Base-by-base conservation (phyloP, 1,139 yeast genomes). In the Candida pseudocylindracea region DNA sequence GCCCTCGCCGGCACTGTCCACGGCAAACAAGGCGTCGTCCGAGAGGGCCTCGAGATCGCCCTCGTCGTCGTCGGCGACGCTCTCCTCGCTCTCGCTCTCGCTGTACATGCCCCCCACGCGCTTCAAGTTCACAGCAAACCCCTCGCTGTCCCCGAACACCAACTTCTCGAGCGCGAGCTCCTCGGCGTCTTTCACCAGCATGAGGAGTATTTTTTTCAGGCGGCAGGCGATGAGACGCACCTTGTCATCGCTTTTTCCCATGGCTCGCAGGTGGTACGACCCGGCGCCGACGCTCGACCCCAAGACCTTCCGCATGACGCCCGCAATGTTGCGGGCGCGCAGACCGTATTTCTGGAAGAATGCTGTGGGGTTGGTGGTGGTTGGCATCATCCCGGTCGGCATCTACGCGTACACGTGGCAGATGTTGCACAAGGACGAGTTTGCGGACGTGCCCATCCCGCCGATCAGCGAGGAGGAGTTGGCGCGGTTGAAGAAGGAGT, bases 401-500 rank as follows among this genome's bases (percentile, higher is more conserved):
- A 74, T 80, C 15, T 83, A 80, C 51, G 43, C 51, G 34, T 83
- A 79, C 59, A 79, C 94, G 0, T 75, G 70, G 60, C 55, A 59
- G 34, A 66, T 70, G 46, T 63, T 85, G 46, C 70, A 70, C 40
- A 69, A 69, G 39, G 95, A 83, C 48, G 94, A 85, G 42, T 80
- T 85, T 48, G 67, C 63, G 33, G 94, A 83, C 49, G 78, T 85
- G 43, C 95, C 95, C 33, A 72, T 85, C 41, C 96, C 96, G 33
- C 95, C 95, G 26, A 64, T 85, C 41, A 66, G 74, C 31, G 92
- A 79, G 37, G 71, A 63, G 35, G 92, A 81, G 48, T 62, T 85
- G 48, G 67, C 64, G 35, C 62, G 68, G 51, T 64, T 85, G 55
- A 71, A 64, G 51, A 60, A 63, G 46, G 88, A 80, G 48, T 74